Evolutionary conservation across 345 rosid genomes (phyloP).

Genomic region (Clarkia xantiana): DNA sequence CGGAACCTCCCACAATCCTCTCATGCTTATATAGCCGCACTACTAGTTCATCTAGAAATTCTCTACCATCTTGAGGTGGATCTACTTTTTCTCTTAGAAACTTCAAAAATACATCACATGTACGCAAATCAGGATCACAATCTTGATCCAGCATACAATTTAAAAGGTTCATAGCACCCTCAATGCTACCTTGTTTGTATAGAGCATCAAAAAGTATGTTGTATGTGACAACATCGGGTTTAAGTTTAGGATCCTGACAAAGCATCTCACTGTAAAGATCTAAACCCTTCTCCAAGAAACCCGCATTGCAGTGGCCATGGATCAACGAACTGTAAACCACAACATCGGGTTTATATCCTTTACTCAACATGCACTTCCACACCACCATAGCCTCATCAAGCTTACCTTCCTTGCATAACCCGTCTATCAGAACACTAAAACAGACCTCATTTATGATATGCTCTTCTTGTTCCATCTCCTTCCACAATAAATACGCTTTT

Average conservation of each 20-base stretch:
- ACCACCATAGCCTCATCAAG: constrained; percentile 49
- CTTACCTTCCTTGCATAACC: constrained; percentile 56
- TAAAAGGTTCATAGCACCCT: constrained; percentile 67
- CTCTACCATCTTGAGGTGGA: constrained; percentile 57
- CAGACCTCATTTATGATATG: constrained; percentile 36
- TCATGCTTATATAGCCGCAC: constrained; percentile 46
- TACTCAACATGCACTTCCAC: constrained; percentile 63
- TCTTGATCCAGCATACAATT: constrained; percentile 61
- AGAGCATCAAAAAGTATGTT: constrained; percentile 71
- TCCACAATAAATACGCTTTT: constrained; percentile 68
- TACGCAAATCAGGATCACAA: constrained; percentile 64
- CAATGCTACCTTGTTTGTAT: constrained; percentile 39
- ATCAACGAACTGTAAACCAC: constrained; percentile 80
- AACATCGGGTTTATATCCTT: constrained; percentile 63
- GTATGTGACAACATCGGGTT: constrained; percentile 80
- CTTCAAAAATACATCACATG: constrained; percentile 68
- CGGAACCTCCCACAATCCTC: constrained; percentile 52
- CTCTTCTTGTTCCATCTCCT: constrained; percentile 33
- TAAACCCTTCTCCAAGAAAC: constrained; percentile 52
- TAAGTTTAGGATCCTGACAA: constrained; percentile 46
- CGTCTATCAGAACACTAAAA: constrained; percentile 66
- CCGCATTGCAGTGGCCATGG: constrained; percentile 58
- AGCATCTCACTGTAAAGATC: constrained; percentile 81
- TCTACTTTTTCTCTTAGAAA: constrained; percentile 49
- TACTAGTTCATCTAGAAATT: constrained; percentile 70